Evolutionary conservation across 1,139 yeast species (phyloP).

Genomic region (Magnusiomyces paraingens): DNA sequence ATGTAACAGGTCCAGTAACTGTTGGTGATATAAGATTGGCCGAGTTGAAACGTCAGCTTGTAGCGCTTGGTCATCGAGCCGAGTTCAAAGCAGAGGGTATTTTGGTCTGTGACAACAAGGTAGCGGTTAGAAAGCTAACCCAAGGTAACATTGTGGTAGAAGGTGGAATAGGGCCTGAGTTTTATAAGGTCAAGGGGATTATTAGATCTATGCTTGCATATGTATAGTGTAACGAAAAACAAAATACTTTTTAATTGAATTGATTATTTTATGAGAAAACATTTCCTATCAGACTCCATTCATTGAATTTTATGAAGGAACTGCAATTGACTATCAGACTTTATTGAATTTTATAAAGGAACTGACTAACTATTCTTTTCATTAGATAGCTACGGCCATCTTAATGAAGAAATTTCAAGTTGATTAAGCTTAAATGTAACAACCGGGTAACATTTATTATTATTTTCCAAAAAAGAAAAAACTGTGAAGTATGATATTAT

Average conservation of each 20-base stretch:
- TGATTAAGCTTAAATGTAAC: too few relatives aligned
- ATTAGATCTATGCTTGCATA: constrained; percentile 78
- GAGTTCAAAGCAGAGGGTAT: constrained; percentile 94
- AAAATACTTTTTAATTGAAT: too few relatives aligned
- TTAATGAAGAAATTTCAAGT: too few relatives aligned
- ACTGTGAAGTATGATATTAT: too few relatives aligned
- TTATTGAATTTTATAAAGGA: too few relatives aligned
- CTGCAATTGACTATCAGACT: too few relatives aligned
- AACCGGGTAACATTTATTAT: too few relatives aligned
- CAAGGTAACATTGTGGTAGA: constrained; percentile 83
- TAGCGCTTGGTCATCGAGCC: constrained; percentile 55
- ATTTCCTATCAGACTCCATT: too few relatives aligned
- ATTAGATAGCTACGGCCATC: too few relatives aligned
- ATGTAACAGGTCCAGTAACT: constrained; percentile 44
- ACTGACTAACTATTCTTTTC: too few relatives aligned
- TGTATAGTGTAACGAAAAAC: constrained; percentile 34
- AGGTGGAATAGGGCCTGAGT: constrained; percentile 70
- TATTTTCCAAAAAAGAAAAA: too few relatives aligned
- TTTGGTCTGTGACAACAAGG: constrained; percentile 70
- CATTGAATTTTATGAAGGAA: too few relatives aligned
- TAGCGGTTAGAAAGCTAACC: constrained; percentile 68
- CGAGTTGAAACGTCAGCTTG: constrained; percentile 62
- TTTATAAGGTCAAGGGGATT: constrained; percentile 70
- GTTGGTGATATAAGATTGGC: constrained; percentile 87
- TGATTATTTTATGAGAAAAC: neutral